A percentile compares a stretch with the other conserved stretches of the same genome.
Conservation (phyloP, 139 green algal genomes). For the Gonium pectorale region DNA sequence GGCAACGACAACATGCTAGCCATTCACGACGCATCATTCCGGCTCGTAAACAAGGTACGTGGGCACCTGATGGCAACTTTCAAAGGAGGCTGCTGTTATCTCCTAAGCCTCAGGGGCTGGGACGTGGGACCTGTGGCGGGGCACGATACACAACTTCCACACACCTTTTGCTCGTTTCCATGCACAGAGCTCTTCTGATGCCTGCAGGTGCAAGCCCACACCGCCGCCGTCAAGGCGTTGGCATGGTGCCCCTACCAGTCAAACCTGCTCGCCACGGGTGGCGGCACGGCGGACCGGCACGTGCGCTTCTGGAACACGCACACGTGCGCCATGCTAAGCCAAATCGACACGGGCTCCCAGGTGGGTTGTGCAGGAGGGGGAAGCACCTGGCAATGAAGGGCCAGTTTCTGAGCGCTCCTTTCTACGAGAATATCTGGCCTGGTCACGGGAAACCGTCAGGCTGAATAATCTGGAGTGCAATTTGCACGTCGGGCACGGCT, state of each 20-base stretch:
- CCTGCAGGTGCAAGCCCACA: slow-evolving; percentile 42
- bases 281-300: slow-evolving; percentile 95
- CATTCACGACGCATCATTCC: slow-evolving; percentile 64
- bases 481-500: too few species aligned
- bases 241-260: slow-evolving; percentile 88
- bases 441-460: too few species aligned
- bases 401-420: too few species aligned
- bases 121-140: too few species aligned
- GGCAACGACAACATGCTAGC: slow-evolving; percentile 89
- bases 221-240: slow-evolving; percentile 95
- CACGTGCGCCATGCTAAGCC: slow-evolving; percentile 82
- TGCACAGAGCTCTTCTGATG: not conserved
- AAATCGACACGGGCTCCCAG: slow-evolving; percentile 93
- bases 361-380: too few species aligned
- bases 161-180: too few species aligned
- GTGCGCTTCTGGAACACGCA: slow-evolving; percentile 98
- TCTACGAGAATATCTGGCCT: too few species aligned
- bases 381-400: too few species aligned
- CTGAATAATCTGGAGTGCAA: too few species aligned
- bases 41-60: slow-evolving; percentile 55
- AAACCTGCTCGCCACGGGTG: slow-evolving; percentile 93
- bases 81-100: too few species aligned
- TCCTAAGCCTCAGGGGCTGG: too few species aligned
- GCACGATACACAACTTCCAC: too few species aligned
- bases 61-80: not conserved